These are phyloP conservation scores for Paramyrothecium sp. DNA, from an alignment of 2,329 filamentous ascomycete species.

Conservation along the genomic window DNA sequence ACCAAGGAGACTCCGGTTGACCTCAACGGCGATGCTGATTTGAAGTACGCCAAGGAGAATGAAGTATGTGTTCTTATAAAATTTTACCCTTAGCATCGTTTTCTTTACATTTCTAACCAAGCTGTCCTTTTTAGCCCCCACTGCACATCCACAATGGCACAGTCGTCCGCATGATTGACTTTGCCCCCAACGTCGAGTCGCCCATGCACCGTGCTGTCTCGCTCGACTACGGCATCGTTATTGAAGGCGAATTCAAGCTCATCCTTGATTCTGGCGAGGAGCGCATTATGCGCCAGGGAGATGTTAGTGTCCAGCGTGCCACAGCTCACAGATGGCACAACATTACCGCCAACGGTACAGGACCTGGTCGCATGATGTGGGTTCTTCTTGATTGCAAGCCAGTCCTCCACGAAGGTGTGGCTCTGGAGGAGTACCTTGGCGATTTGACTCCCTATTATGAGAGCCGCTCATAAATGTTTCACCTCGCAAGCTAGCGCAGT, in stretches of 20 bases:
- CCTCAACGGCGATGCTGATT: constrained; percentile 16
- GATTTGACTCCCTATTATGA: neutral
- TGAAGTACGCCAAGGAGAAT: constrained; percentile 12
- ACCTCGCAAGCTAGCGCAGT: neutral
- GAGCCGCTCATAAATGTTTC: neutral
- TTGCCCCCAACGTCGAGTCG: constrained; percentile 35
- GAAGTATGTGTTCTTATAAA: constrained; percentile 2
- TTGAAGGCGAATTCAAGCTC: constrained; percentile 53
- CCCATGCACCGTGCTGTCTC: constrained; percentile 53
- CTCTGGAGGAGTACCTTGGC: neutral
- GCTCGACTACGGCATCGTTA: constrained; percentile 53
- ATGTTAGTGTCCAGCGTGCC: constrained; percentile 53
- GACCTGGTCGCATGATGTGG: neutral
- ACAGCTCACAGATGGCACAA: constrained; percentile 57
- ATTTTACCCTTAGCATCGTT: neutral
- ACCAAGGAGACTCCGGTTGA: constrained; percentile 21
- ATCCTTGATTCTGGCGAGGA: constrained; percentile 50
- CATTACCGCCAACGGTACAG: neutral
- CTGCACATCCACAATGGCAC: constrained; percentile 26
- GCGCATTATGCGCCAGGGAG: constrained; percentile 44
- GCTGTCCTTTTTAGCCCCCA: neutral
- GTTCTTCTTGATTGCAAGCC: neutral
- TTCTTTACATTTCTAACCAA: no score
- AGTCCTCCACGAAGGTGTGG: neutral
- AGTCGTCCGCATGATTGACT: constrained; percentile 46